phyloP scores from a whole-genome alignment of 2,329 filamentous ascomycete species.

The Ceratocystis lukuohia region DNA sequence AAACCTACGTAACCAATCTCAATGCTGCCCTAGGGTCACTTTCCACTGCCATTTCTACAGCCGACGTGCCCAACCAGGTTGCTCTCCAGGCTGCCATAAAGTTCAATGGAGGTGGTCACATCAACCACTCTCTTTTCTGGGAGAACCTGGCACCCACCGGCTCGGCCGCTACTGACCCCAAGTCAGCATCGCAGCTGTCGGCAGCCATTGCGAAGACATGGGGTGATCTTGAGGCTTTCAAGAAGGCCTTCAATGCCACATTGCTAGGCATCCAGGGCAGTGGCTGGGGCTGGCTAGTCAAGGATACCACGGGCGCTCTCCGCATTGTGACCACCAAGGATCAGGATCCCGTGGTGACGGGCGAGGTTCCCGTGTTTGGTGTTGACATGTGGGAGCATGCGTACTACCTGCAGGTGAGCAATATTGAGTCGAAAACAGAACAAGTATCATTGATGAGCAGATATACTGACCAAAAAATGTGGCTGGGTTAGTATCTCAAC shows the following conservation, averaged over 20 bases:
- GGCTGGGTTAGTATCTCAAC: slow-evolving; percentile 52
- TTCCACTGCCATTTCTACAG: slow-evolving; percentile 38
- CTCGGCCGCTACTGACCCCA: slow-evolving; percentile 42
- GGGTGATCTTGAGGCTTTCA: slow-evolving; percentile 55
- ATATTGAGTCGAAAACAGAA: background rate
- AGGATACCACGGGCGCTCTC: slow-evolving; percentile 44
- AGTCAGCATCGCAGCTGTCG: slow-evolving; percentile 41
- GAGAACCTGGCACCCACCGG: slow-evolving; percentile 57
- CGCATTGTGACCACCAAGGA: slow-evolving; percentile 73
- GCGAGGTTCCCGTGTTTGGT: slow-evolving; percentile 55
- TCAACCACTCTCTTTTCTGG: slow-evolving; percentile 92
- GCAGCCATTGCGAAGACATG: slow-evolving; percentile 51
- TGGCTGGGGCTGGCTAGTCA: slow-evolving; percentile 80
- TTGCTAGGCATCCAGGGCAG: slow-evolving; percentile 66
- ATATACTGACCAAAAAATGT: background rate
- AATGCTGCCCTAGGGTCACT: slow-evolving; percentile 53
- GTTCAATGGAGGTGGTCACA: slow-evolving; percentile 84
- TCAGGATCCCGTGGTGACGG: slow-evolving; percentile 61
- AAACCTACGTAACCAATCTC: slow-evolving; percentile 63
- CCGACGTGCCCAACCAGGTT: slow-evolving; percentile 51
- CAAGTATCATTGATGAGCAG: background rate
- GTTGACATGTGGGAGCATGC: slow-evolving; percentile 93
- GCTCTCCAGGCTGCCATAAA: slow-evolving; percentile 58
- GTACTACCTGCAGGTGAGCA: slow-evolving; percentile 63
- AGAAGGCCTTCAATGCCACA: slow-evolving; percentile 48